Evolutionary conservation across 164 flowering plant species (phyloP), one percentile per base, ranked within the genome.

Genomic region (Echeveria elegans): DNA sequence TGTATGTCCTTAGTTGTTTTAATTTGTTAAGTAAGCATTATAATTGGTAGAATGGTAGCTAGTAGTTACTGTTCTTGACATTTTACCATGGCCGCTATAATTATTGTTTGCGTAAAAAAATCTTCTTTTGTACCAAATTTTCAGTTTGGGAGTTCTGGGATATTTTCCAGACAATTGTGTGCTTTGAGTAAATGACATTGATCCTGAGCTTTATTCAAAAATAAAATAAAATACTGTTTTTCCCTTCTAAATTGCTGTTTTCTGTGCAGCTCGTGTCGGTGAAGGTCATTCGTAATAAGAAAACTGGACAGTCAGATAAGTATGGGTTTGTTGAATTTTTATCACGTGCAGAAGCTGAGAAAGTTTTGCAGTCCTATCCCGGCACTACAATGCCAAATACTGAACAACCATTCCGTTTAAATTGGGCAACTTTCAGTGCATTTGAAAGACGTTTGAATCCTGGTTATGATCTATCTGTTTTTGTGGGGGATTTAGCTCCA

Each of bases 401-500:
- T 23, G 89, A 81, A 23, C 86, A 80, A 70, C 74, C 81, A 11
- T 85, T 83, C 64, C 83, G 87, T 50, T 68, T 85, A 28, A 85
- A 85, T 65, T 85, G 89, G 89, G 89, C 87, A 41, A 70, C 79
- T 31, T 79, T 83, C 59, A 81, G 83, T 66, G 21, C 79, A 0
- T 74, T 75, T 63, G 85, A 85, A 7, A 80, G 75, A 66, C 82
- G 83, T 4, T 24, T 71, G 0, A 85, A 82, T 12, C 30, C 68
- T 65, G 76, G 84, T 79, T 75, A 84, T 69, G 86, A 86, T 68
- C 76, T 76, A 21, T 81, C 91, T 26, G 82, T 86, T 66, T 86
- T 86, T 78, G 91, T 86, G 0, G 91, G 91, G 43, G 91, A 86
- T 69, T 74, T 86, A 73, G 88, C 91, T 66, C 43, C 82, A 60